Evolutionary conservation across 2,329 filamentous ascomycete genomes (phyloP).

Genomic region (Byssoonygena ceratinophila): DNA sequence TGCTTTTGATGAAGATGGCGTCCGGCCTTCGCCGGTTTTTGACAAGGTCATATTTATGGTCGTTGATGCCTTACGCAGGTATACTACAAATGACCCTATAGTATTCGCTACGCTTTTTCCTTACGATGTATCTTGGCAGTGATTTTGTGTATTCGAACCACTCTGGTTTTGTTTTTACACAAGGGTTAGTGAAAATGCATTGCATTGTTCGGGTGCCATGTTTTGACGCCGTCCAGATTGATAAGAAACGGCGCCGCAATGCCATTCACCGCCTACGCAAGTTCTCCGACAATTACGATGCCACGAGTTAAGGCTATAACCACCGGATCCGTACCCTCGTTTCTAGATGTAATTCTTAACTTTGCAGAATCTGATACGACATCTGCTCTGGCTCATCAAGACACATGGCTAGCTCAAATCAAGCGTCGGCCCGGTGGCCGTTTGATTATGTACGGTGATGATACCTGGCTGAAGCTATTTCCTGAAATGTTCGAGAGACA

Average conservation of each 20-base stretch:
- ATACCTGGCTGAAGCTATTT: slow-evolving; percentile 97
- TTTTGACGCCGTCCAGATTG: slow-evolving; percentile 45
- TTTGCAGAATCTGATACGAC: slow-evolving; percentile 89
- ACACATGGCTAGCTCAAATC: slow-evolving; percentile 94
- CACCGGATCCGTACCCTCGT: slow-evolving; percentile 94
- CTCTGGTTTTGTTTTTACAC: slow-evolving; percentile 79
- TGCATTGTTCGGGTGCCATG: not conserved
- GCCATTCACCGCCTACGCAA: slow-evolving; percentile 89
- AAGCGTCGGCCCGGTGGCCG: slow-evolving; percentile 60
- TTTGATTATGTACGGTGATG: slow-evolving; percentile 90
- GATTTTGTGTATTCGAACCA: slow-evolving; percentile 80
- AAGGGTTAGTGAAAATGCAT: slow-evolving; percentile 49
- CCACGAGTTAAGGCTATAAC: slow-evolving; percentile 94
- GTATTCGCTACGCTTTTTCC: not conserved
- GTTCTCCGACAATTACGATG: slow-evolving; percentile 98
- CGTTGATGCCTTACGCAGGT: slow-evolving; percentile 87
- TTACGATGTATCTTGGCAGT: slow-evolving; percentile 38
- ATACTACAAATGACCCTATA: slow-evolving; percentile 20
- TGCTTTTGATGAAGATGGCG: slow-evolving; percentile 43
- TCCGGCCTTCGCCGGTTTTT: slow-evolving; percentile 59
- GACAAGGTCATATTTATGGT: slow-evolving; percentile 95
- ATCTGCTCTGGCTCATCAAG: slow-evolving; percentile 75
- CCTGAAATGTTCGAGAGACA: slow-evolving; percentile 73
- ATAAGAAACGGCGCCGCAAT: slow-evolving; percentile 74
- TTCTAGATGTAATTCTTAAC: slow-evolving; percentile 92